phyloP scores from a whole-genome alignment of 23 red algal species.

The Gracilaria gracilis region DNA sequence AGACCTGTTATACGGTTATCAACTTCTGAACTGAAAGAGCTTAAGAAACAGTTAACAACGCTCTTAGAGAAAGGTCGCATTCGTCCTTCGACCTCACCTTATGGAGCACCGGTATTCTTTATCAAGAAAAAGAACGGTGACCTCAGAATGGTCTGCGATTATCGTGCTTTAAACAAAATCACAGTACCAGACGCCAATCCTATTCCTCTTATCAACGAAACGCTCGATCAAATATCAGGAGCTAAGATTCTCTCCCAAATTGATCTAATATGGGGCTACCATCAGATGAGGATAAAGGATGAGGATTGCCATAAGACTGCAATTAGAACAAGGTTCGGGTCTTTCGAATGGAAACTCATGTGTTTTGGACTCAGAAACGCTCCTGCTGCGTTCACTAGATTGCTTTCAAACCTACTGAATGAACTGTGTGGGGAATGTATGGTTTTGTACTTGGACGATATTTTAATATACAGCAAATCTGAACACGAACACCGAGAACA shows the following conservation, averaged over 20 bases:
- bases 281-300: slow-evolving; percentile 49
- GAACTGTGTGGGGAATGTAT: slow-evolving; percentile 31
- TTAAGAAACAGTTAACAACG: not conserved
- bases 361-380: slow-evolving; percentile 46
- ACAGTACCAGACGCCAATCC: slow-evolving; percentile 36
- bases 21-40: slow-evolving; percentile 9
- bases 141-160: slow-evolving; percentile 46
- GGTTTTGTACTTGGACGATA: slow-evolving; percentile 49
- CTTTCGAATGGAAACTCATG: slow-evolving; percentile 50
- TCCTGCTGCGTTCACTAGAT: slow-evolving; percentile 38
- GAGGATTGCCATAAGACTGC: slow-evolving; percentile 18
- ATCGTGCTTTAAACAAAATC: slow-evolving; percentile 50
- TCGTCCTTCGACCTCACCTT: slow-evolving; percentile 34
- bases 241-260: slow-evolving; percentile 51
- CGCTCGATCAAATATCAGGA: slow-evolving; percentile 45
- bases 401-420: not conserved
- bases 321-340: slow-evolving; percentile 44
- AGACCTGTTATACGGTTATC: slow-evolving; percentile 44
- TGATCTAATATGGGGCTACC: slow-evolving; percentile 36
- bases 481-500: slow-evolving; percentile 46
- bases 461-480: slow-evolving; percentile 38
- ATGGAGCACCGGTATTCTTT: slow-evolving; percentile 59
- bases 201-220: slow-evolving; percentile 49
- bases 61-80: not conserved
- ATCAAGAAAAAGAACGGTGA: slow-evolving; percentile 44